Base-by-base conservation (phyloP, 139 green algal species). In the Chlorella ohadii region DNA sequence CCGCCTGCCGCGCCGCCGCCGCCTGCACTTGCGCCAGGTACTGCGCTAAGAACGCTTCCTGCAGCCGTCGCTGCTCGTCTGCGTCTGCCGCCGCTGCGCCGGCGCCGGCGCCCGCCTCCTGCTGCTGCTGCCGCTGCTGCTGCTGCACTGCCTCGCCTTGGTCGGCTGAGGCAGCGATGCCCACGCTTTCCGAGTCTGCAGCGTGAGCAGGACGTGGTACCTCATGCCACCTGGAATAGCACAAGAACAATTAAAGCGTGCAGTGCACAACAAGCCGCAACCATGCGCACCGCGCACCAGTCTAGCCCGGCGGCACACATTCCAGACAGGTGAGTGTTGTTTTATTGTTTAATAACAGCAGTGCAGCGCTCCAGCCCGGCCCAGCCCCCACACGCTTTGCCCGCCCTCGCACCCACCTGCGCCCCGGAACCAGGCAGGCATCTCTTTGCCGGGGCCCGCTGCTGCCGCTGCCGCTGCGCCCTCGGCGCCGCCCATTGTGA, bases 391-490 rank as follows among this genome's bases (percentile, higher is more conserved):
- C n/a, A n/a, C n/a, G n/a, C n/a, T n/a, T n/a, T n/a, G n/a, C n/a
- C n/a, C n/a, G n/a, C n/a, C n/a, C n/a, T n/a, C 36, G n/a, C 22
- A 20, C 39, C 17, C 66, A 73, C 81, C 81, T 47, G 41, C 81
- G n/a, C 59, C 61, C 7, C 61, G 41, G 39, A 90, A 90, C 86
- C 86, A 90, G 15, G 82, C 76, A 13, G 86, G 86, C 68, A 90
- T 70, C 82, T 90, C 86, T 68, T 87, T 90, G 38, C 63, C 56
- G 2, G 73, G 72, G 33, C 34, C 82, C 11, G 68, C 85, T 28
- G 68, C 79, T 17, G 70, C 85, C 1, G 77, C 34, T 47, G 27
- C 77, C 7, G 81, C 74, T 2, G 75, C 73, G 44, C 63, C 38
- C 51, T 70, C 57, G 27, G 27, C 61, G 11, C 34, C 61, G 11